Base-by-base conservation (phyloP, 331 rosid genomes). In the Acacia concinna region DNA sequence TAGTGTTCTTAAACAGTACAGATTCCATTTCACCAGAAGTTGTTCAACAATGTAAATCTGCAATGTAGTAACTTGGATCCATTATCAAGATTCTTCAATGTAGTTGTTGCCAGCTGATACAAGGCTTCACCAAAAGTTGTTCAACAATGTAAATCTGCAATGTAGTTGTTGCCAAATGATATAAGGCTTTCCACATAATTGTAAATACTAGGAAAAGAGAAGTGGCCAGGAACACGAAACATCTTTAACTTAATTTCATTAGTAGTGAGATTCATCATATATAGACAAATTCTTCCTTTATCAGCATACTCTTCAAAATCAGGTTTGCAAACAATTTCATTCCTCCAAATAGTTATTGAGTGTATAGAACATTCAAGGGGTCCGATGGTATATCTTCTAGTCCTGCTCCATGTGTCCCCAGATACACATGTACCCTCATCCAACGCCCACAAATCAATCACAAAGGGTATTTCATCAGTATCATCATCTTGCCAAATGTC, bases 381-480 rank as follows among this genome's bases (percentile, higher is more conserved):
- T 1, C 25, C 5, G 10, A 1, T n/a, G 7, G 59, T 18, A 51
- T n/a, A 51, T 51, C 25, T 51, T 51, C 7, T 54, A 54, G 30
- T 54, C 62, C 62, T 21, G 14, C 30, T 54, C 62, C 62, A 54
- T 54, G 0, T 54, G 30, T 54, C 5, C 62, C 30, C 31, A n/a
- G 30, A 54, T 54, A 14, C 5, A 56, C 63, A 9, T 56, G 31
- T 11, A 56, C 63, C 30, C 17, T 56, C 63, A 2, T 56, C 15
- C 13, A 56, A 8, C 15, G 23, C 63, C 63, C 30, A 21, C 63
- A 56, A 56, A 8, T 23, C 17, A 23, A 56, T 21, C 14, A 3
- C 3, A 52, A 0, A 0, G 8, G 0, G 3, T 0, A 1, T n/a
- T n/a, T 20, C 28, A 56, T 10, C n/a, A n/a, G n/a, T n/a, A n/a